Evolutionary conservation across 2,329 filamentous ascomycete species (phyloP).

Genomic region (Alternaria rosae): DNA sequence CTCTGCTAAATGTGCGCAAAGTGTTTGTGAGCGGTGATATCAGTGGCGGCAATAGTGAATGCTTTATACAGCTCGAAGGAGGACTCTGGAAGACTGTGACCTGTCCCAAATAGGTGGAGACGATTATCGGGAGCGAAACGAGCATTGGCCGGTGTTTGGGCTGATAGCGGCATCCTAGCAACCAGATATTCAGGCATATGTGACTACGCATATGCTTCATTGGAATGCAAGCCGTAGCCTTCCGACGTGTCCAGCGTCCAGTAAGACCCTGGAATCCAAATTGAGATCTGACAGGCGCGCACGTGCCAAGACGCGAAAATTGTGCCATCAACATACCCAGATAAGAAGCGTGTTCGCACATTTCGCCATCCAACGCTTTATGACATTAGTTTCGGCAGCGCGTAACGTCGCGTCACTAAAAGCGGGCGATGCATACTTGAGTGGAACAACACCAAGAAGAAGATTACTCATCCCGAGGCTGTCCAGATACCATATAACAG

Average conservation of each 20-base stretch:
- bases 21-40: slow-evolving; percentile 33
- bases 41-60: slow-evolving; percentile 3
- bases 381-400: not conserved
- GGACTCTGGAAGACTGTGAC: not conserved
- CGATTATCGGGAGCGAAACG: not conserved
- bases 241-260: not conserved
- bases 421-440: not conserved
- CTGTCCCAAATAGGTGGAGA: not conserved
- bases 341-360: not conserved
- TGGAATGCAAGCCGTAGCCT: not conserved
- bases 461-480: not conserved
- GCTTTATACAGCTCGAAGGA: not conserved
- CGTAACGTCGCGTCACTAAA: not conserved
- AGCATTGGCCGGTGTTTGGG: not conserved
- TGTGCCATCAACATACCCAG: not conserved
- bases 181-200: too few species aligned
- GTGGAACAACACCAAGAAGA: not conserved
- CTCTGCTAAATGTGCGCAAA: not conserved
- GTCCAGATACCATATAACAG: not conserved
- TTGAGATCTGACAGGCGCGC: not conserved
- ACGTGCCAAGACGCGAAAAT: not conserved
- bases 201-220: not conserved
- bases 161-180: too few species aligned
- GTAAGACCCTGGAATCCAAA: not conserved
- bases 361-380: not conserved